Conservation (phyloP, 768 basidiomycete species). For the Mycena belliarum region DNA sequence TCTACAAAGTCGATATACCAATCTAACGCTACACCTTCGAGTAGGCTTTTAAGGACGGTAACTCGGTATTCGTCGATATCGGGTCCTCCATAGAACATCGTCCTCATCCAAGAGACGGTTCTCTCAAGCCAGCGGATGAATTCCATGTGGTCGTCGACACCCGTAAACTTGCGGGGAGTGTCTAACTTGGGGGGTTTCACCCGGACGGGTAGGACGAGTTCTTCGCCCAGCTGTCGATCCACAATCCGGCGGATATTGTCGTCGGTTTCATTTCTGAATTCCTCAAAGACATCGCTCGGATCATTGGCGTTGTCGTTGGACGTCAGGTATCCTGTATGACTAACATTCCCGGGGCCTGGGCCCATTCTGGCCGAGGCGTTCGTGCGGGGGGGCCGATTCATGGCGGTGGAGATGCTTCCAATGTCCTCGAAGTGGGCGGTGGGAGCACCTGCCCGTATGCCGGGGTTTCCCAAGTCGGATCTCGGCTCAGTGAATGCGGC, state of each 20-base stretch:
- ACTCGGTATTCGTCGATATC: no score
- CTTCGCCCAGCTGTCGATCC: background rate
- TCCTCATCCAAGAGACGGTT: no score
- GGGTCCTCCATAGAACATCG: no score
- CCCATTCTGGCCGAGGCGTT: background rate
- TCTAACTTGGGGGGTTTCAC: background rate
- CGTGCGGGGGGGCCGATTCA: background rate
- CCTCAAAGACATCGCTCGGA: background rate
- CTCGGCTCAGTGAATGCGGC: background rate
- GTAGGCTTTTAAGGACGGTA: no score
- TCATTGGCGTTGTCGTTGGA: background rate
- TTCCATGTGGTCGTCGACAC: background rate
- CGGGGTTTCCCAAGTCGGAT: background rate
- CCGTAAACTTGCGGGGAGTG: background rate
- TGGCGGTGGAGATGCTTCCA: background rate
- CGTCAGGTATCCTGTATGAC: background rate
- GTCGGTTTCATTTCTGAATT: background rate
- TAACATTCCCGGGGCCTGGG: background rate
- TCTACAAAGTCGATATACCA: no score
- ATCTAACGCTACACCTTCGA: no score
- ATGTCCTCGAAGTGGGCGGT: background rate
- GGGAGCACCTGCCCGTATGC: background rate
- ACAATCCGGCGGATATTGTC: background rate
- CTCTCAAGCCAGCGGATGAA: no score
- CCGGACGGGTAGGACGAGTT: background rate